Conservation (phyloP, 2,329 filamentous ascomycete genomes). For the Aureobasidium subglaciale region DNA sequence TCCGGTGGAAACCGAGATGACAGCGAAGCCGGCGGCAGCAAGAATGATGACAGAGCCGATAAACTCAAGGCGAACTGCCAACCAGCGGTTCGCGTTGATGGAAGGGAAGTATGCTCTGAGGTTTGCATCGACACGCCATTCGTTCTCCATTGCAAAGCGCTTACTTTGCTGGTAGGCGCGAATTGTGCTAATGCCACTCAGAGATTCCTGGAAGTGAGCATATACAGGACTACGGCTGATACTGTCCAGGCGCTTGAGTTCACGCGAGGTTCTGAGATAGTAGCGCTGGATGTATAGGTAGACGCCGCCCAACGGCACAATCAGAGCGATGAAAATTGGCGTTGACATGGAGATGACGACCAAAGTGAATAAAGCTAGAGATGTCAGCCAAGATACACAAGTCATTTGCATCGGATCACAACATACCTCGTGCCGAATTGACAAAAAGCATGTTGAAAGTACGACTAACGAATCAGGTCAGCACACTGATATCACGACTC, state of each 20-base stretch:
- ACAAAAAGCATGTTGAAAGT: slow-evolving; percentile 86
- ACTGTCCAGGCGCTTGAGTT: slow-evolving; percentile 92
- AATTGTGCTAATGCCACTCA: slow-evolving; percentile 90
- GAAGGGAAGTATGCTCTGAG: slow-evolving; percentile 91
- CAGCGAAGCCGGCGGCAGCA: slow-evolving; percentile 71
- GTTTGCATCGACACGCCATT: slow-evolving; percentile 95
- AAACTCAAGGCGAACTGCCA: slow-evolving; percentile 90
- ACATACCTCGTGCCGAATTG: slow-evolving; percentile 43
- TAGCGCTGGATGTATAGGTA: slow-evolving; percentile 96
- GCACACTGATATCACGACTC: slow-evolving; percentile 15
- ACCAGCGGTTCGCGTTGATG: slow-evolving; percentile 83
- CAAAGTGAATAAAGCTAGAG: slow-evolving; percentile 66
- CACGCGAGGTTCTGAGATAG: slow-evolving; percentile 90
- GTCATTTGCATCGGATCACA: slow-evolving; percentile 8
- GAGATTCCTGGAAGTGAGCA: slow-evolving; percentile 95
- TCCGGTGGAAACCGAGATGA: slow-evolving; percentile 68
- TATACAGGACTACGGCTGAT: slow-evolving; percentile 94
- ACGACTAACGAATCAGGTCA: slow-evolving; percentile 42
- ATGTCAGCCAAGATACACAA: not conserved
- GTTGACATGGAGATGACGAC: slow-evolving; percentile 75
- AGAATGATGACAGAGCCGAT: slow-evolving; percentile 93
- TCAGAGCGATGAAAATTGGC: slow-evolving; percentile 71
- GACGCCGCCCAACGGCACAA: slow-evolving; percentile 69
- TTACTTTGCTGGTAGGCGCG: slow-evolving; percentile 86
- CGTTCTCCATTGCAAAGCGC: slow-evolving; percentile 85